phyloP scores from a whole-genome alignment of 805 yeast genomes.

The Babjeviella inositovora region DNA sequence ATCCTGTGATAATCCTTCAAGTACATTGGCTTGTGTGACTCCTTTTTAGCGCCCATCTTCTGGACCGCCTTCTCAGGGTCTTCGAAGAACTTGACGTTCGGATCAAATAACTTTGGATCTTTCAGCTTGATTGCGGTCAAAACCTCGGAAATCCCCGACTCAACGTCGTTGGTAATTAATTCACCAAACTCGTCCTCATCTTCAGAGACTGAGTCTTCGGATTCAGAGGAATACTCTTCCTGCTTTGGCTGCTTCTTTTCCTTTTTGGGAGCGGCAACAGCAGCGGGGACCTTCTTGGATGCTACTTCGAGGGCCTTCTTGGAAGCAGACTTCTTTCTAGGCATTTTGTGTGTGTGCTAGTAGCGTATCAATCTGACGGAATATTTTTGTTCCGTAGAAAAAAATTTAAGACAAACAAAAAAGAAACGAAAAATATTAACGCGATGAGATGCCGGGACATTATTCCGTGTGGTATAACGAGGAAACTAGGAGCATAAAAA shows the following conservation, averaged over 20 bases:
- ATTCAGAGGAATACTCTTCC: slow-evolving; percentile 5
- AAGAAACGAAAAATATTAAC: background rate
- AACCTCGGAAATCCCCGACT: slow-evolving; percentile 60
- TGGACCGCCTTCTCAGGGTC: slow-evolving; percentile 31
- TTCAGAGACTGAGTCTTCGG: slow-evolving; percentile 30
- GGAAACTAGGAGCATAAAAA: too few species aligned
- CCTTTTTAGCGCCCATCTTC: slow-evolving; percentile 8
- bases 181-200: slow-evolving; percentile 91
- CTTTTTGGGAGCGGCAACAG: slow-evolving; percentile 1
- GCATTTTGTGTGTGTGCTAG: slow-evolving; percentile 28
- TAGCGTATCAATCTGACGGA: background rate
- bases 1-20: slow-evolving; percentile 87
- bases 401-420: background rate
- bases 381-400: slow-evolving; percentile 1
- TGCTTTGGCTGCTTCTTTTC: slow-evolving; percentile 4
- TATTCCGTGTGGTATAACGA: too few species aligned
- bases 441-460: too few species aligned
- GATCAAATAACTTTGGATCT: slow-evolving; percentile 51
- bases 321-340: slow-evolving; percentile 79
- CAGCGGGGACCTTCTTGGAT: slow-evolving; percentile 4
- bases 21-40: slow-evolving; percentile 59
- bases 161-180: slow-evolving; percentile 73
- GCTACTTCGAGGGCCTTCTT: slow-evolving; percentile 47
- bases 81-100: slow-evolving; percentile 58
- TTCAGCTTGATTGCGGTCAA: slow-evolving; percentile 52